These are phyloP conservation scores for Nakazawaea siamensis DNA, from an alignment of 805 yeast genomes.

Conservation along the genomic window DNA sequence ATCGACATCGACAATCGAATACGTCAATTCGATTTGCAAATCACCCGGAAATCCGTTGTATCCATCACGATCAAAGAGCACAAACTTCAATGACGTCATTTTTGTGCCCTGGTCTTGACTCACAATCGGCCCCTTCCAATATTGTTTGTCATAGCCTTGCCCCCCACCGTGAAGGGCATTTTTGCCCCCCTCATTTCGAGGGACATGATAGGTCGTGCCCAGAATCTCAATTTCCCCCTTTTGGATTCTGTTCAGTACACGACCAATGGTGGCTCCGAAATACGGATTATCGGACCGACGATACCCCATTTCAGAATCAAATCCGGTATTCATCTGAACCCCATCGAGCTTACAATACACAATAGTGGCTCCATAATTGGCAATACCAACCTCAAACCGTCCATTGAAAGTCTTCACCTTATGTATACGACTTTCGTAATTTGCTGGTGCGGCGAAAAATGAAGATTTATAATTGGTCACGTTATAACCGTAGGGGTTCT, in stretches of 20 bases:
- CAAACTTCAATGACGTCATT: constrained; percentile 27
- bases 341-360: constrained; percentile 33
- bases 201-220: constrained; percentile 31
- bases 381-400: constrained; percentile 29
- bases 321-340: constrained; percentile 30
- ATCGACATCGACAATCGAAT: constrained; percentile 27
- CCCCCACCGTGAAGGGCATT: constrained; percentile 48
- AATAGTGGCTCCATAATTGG: constrained; percentile 45
- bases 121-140: constrained; percentile 47
- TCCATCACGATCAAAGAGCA: constrained; percentile 35
- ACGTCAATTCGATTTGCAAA: constrained; percentile 36
- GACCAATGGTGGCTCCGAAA: constrained; percentile 59
- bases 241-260: constrained; percentile 53
- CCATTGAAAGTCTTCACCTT: constrained; percentile 13
- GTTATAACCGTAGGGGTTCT: constrained; percentile 57
- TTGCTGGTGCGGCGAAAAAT: constrained; percentile 14
- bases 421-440: constrained; percentile 28
- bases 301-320: constrained; percentile 24
- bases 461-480: constrained; percentile 27
- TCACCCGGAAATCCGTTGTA: constrained; percentile 57
- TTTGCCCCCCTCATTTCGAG: constrained; percentile 32
- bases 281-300: constrained; percentile 30
- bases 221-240: constrained; percentile 32
- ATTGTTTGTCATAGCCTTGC: constrained; percentile 41
- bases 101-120: constrained; percentile 23